These are phyloP conservation scores for Russula emetica DNA, from an alignment of 768 basidiomycete genomes.

Conservation along the genomic window DNA sequence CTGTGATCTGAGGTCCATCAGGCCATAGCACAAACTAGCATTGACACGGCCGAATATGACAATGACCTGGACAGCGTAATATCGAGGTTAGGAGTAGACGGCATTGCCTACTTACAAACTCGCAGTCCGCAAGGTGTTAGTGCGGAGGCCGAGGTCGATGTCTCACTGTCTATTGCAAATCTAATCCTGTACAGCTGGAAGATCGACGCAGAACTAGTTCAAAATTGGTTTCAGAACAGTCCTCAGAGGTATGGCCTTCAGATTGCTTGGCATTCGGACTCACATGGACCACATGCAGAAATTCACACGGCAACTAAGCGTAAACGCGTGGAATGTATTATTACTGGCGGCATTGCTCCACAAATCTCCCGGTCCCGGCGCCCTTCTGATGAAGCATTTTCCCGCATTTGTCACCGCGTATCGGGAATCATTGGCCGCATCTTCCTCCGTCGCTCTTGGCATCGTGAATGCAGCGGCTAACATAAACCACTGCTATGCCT, in stretches of 20 bases:
- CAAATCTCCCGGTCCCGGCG: constrained; percentile 37
- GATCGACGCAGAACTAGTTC: constrained; percentile 42
- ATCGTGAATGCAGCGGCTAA: constrained; percentile 45
- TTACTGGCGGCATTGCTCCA: constrained; percentile 48
- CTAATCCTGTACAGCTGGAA: constrained; percentile 46
- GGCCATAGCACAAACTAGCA: constrained; percentile 35
- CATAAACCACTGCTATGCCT: constrained; percentile 63
- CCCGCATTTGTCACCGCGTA: constrained; percentile 47
- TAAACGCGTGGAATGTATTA: constrained; percentile 66
- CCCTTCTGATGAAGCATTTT: constrained; percentile 49
- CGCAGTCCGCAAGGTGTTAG: constrained; percentile 35
- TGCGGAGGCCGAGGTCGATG: constrained; percentile 49
- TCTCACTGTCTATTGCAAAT: constrained; percentile 48
- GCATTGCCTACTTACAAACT: constrained; percentile 30
- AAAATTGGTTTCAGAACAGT: constrained; percentile 37
- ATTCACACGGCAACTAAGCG: constrained; percentile 32
- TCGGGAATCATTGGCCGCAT: constrained; percentile 36
- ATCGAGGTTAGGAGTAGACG: constrained; percentile 20
- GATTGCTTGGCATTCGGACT: neutral
- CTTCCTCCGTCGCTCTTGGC: constrained; percentile 35
- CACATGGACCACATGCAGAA: constrained; percentile 6
- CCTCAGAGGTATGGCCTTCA: constrained; percentile 8
- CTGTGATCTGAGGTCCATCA: constrained; percentile 18
- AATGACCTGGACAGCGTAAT: constrained; percentile 14
- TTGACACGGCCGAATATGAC: constrained; percentile 21